Evolutionary conservation across 371 early-diverging fungal species (phyloP).

Genomic region (Mucor indicus): DNA sequence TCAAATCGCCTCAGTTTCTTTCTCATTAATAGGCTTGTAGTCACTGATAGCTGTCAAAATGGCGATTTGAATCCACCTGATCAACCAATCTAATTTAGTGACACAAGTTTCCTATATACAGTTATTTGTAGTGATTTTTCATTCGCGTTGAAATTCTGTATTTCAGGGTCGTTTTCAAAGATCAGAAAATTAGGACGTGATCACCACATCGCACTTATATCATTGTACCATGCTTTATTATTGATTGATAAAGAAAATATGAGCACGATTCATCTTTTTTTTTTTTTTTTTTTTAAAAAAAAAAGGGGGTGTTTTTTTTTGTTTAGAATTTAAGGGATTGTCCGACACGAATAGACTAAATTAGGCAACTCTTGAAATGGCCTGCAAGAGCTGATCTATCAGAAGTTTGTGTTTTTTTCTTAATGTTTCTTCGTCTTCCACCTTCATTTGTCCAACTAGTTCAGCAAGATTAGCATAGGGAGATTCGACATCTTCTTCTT

Average conservation of each 20-base stretch:
- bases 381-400: conserved; percentile 2
- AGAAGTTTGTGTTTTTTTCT: conserved; percentile 2
- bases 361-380: too few relatives aligned
- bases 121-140: conserved; percentile 18
- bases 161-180: conserved; percentile 73
- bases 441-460: conserved; percentile 11
- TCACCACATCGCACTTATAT: too few relatives aligned
- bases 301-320: too few relatives aligned
- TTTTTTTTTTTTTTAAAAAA: too few relatives aligned
- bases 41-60: conserved; percentile 80
- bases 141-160: conserved; percentile 80
- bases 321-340: too few relatives aligned
- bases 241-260: too few relatives aligned
- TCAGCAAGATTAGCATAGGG: conserved; percentile 21
- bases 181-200: too few relatives aligned
- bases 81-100: not conserved
- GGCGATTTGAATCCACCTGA: conserved; percentile 90
- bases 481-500: conserved; percentile 6
- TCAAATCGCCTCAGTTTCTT: conserved; percentile 78
- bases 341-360: too few relatives aligned
- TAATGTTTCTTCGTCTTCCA: conserved; percentile 11
- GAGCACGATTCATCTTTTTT: too few relatives aligned
- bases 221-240: too few relatives aligned
- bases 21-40: conserved; percentile 58
- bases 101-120: not conserved